Base-by-base conservation (phyloP, 2,329 filamentous ascomycete species). In the Aureobasidium sp. region DNA sequence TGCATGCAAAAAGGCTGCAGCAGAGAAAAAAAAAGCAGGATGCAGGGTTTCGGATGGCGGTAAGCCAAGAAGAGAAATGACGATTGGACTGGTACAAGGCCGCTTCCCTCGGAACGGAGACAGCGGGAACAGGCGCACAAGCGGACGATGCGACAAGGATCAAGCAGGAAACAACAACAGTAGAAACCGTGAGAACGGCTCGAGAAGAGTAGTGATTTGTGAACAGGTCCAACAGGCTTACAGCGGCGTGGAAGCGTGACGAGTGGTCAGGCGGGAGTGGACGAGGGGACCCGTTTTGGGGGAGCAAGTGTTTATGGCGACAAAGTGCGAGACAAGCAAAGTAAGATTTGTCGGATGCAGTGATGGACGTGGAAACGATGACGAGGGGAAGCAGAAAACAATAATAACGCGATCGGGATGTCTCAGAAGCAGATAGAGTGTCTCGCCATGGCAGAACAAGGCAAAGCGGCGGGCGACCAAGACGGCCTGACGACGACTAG, bases 21-120 rank as follows among this genome's bases (percentile, higher is more conserved):
- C 16, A 38, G 42, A 32, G 19, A 24, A 29, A 32, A 29, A 32
- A 38, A 44, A 52, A 54, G 55, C 51, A 48, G 48, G 50, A 54
- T 29, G 52, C 41, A 47, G 41, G 40, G 54, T 51, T 51, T 44
- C 47, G 50, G 54, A 53, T 53, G 41, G 49, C 39, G 49, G 54
- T 38, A 35, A 45, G 17, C 50, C 35, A 49, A 49, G 45, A 51
- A 35, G 16, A 29, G 38, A 44, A 50, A 55, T 49, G 53, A 49
- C 29, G 48, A 51, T n/a, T 42, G 41, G 19, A 45, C 34, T 32
- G 16, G 40, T 42, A 29, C n/a, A 42, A 21, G 5, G 32, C 35
- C 38, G 53, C 39, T n/a, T 37, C 17, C 24, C 35, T 51, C 37
- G 35, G 44, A 48, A 38, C 19, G 22, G 47, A 27, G 14, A n/a